These are phyloP conservation scores for Aspergillus jensenii DNA, from an alignment of 2,329 filamentous ascomycete species.

Conservation along the genomic window DNA sequence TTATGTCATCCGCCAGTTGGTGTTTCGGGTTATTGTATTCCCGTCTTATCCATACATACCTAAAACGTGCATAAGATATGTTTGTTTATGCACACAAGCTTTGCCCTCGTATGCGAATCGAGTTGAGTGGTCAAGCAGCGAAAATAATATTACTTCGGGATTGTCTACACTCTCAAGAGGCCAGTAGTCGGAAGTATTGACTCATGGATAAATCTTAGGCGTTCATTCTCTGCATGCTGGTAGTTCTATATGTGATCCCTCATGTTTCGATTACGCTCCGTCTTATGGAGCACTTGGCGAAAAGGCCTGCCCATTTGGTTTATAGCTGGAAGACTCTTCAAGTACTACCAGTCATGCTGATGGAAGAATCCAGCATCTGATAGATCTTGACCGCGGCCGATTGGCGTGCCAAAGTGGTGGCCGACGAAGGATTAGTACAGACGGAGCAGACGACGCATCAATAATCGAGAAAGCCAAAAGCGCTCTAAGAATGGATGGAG, in stretches of 20 bases:
- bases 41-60: not conserved
- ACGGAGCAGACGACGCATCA: not conserved
- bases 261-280: not conserved
- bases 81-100: not conserved
- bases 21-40: slow-evolving; percentile 7
- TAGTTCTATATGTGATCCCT: not conserved
- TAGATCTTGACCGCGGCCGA: not conserved
- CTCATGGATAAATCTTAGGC: not conserved
- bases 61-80: not conserved
- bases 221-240: not conserved
- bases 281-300: not conserved
- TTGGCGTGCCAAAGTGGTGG: not conserved
- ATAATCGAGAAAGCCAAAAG: not conserved
- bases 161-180: not conserved
- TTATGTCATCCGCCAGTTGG: slow-evolving; percentile 14
- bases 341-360: not conserved
- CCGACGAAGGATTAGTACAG: not conserved
- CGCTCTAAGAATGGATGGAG: not conserved
- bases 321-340: not conserved
- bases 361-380: not conserved
- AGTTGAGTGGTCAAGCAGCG: not conserved
- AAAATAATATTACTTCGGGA: not conserved
- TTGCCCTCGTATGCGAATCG: not conserved
- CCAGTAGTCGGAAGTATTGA: no score
- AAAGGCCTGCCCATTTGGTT: not conserved